Base-by-base conservation (phyloP, 805 yeast species). In the Zygotorulaspora florentina region DNA sequence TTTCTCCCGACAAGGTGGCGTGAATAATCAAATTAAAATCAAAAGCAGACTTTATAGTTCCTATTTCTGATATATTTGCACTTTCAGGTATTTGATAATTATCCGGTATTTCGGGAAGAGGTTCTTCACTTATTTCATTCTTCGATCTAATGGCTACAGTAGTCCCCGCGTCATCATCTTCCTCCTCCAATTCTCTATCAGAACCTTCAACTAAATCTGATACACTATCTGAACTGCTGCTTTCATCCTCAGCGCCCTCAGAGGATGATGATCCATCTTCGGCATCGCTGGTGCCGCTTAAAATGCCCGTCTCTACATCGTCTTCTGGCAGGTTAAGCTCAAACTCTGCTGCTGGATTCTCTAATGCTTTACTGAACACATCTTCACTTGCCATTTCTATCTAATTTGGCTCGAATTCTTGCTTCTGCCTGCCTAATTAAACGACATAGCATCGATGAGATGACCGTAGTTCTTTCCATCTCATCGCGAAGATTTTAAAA, bases 1-100 rank as follows among this genome's bases (percentile, higher is more conserved):
- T 85, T 58, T 93, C 97, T 10, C 95, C 98, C 2, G 96, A 86
- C 1, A 74, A 65, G 11, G 68, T 67, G 0, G 96, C 93, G 55
- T 80, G 80, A 18, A 93, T 72, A 5, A 93, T 76, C 1, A 85
- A 76, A 46, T 85, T 82, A 43, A 73, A 74, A 35, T 88, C 95
- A 7, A 87, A 89, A 8, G 85, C 69, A 0, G 83, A 81, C 8
- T 75, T 73, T 6, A 91, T 69, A 6, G 69, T 71, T 2, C 99
- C 99, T 15, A 89, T 72, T 23, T 72, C 75, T 51, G 87, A 86
- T 11, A 90, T 76, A 0, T 84, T 81, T 2, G 88, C 81, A 6
- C 67, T 66, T n/a, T 70, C 75, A 1, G 75, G 75, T 17, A 91
- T 74, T 11, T 56, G 59, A 52, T 83, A 86, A 45, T 75, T 87